Evolutionary conservation across 345 rosid species (phyloP).

Genomic region (Gynandropsis gynandra): DNA sequence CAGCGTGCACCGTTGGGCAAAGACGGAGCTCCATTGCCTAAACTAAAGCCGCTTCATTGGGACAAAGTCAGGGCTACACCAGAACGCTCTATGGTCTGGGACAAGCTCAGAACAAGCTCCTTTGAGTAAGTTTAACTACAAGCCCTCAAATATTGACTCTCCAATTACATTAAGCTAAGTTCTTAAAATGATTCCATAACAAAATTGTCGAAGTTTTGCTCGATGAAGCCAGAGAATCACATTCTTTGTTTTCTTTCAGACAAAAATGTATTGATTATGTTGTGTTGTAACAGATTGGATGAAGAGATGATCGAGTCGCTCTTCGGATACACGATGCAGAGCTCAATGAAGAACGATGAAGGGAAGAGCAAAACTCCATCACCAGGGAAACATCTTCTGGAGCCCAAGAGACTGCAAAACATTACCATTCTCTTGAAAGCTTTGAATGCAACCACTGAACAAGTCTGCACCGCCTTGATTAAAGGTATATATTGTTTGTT

Average conservation of each 20-base stretch:
- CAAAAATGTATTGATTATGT: conserved; percentile 11
- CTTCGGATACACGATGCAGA: conserved; percentile 71
- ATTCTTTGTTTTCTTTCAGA: too few species aligned
- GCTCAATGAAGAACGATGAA: conserved; percentile 54
- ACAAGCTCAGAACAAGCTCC: conserved; percentile 81
- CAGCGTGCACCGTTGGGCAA: conserved; percentile 43
- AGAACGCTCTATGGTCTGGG: conserved; percentile 88
- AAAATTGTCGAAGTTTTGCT: too few species aligned
- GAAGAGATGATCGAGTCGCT: conserved; percentile 99
- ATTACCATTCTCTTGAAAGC: conserved; percentile 87
- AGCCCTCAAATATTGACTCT: too few species aligned
- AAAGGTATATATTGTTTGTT: conserved; percentile 66
- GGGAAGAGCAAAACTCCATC: conserved; percentile 79
- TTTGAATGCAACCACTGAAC: conserved; percentile 60
- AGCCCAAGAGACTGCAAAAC: conserved; percentile 88
- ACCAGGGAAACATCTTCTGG: conserved; percentile 85
- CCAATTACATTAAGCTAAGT: too few species aligned
- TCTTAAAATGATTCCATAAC: too few species aligned
- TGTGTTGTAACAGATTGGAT: conserved; percentile 52
- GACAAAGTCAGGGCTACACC: conserved; percentile 98
- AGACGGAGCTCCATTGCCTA: conserved; percentile 73
- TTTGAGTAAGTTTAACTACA: conserved; percentile 62
- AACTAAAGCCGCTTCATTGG: conserved; percentile 98
- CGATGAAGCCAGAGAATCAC: too few species aligned
- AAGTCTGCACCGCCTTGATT: conserved; percentile 63